Evolutionary conservation across 129 eudicot genomes (phyloP).

Genomic region (Flaveria brownii): DNA sequence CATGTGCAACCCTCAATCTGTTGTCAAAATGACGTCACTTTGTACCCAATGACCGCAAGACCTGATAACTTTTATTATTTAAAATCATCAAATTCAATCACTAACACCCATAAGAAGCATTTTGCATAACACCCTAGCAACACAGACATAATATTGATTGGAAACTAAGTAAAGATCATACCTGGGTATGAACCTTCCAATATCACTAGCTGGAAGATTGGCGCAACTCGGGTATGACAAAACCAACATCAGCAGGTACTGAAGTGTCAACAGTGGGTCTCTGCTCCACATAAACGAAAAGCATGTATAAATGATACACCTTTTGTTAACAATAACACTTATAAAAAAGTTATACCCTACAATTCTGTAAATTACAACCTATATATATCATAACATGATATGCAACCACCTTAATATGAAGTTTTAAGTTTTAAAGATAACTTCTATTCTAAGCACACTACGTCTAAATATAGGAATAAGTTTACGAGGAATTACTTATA

Average conservation of each 20-base stretch:
- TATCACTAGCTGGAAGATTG: conserved; percentile 44
- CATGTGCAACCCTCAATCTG: too few relatives aligned
- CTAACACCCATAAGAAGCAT: conserved; percentile 16
- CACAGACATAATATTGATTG: background rate
- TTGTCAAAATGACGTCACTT: background rate
- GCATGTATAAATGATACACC: too few relatives aligned
- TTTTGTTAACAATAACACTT: too few relatives aligned
- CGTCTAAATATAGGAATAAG: too few relatives aligned
- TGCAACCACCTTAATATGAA: too few relatives aligned
- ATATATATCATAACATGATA: too few relatives aligned
- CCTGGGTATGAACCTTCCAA: background rate
- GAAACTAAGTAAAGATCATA: background rate
- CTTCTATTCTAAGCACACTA: too few relatives aligned
- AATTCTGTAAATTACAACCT: too few relatives aligned
- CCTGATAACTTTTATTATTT: conserved; percentile 16
- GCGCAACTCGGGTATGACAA: conserved; percentile 90
- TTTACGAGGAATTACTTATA: too few relatives aligned
- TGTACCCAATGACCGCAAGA: background rate
- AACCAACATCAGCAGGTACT: conserved; percentile 87
- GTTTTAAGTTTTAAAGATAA: too few relatives aligned
- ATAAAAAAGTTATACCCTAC: too few relatives aligned
- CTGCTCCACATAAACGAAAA: conserved; percentile 69
- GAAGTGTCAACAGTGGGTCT: conserved; percentile 94
- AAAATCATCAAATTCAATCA: conserved; percentile 13
- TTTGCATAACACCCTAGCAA: background rate